A percentile compares a stretch with the other conserved stretches of the same genome.
These are phyloP conservation scores for Chlorella sp. DNA, from an alignment of 139 green algal genomes.

Conservation along the genomic window DNA sequence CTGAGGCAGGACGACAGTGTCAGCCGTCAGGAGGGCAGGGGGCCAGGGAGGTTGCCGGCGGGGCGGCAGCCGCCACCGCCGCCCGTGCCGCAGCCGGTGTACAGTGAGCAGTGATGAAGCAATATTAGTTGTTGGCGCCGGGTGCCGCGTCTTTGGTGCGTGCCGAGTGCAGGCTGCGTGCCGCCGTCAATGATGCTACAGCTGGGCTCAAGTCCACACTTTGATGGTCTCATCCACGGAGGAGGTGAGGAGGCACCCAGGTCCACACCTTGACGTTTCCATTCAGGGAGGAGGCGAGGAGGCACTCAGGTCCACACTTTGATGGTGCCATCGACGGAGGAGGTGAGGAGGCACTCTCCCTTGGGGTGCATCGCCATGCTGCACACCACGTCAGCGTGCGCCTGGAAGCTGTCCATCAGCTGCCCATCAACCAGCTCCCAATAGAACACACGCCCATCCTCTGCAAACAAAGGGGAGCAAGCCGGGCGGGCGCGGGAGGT, in stretches of 20 bases:
- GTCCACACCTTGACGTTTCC: too few relatives aligned
- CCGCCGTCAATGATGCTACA: too few relatives aligned
- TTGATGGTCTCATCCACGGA: too few relatives aligned
- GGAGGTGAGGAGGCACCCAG: too few relatives aligned
- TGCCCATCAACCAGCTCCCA: constrained; percentile 89
- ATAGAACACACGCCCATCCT: constrained; percentile 78
- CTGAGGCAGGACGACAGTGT: background rate
- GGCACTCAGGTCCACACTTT: too few relatives aligned
- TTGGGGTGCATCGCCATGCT: constrained; percentile 80
- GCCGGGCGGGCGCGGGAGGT: background rate
- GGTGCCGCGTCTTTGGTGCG: too few relatives aligned
- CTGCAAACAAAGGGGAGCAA: background rate
- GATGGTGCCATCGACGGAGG: constrained; percentile 77
- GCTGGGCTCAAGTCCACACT: too few relatives aligned
- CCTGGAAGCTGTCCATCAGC: constrained; percentile 68
- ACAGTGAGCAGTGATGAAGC: too few relatives aligned
- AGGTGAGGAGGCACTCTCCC: constrained; percentile 74
- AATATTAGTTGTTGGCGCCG: too few relatives aligned
- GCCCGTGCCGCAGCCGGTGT: background rate
- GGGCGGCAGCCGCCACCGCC: too few relatives aligned
- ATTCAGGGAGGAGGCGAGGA: too few relatives aligned
- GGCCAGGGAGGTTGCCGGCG: background rate
- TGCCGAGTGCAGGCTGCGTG: too few relatives aligned
- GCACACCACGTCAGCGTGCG: constrained; percentile 76
- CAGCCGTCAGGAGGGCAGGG: background rate